These are phyloP conservation scores for Leptographium galeiforme DNA, from an alignment of 2,329 filamentous ascomycete genomes.

Conservation along the genomic window DNA sequence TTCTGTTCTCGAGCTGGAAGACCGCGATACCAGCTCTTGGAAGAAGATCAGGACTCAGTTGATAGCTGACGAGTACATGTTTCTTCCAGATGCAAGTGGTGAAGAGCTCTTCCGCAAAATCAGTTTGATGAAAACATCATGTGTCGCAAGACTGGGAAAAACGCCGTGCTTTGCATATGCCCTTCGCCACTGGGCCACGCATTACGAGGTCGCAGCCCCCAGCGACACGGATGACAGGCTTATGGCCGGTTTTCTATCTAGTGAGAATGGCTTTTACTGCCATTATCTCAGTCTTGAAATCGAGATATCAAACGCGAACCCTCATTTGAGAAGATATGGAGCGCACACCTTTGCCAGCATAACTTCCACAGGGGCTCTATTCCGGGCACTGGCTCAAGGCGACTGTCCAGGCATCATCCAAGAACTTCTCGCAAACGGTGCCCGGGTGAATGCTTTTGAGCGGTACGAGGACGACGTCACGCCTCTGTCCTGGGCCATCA, in stretches of 20 bases:
- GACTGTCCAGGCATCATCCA: neutral
- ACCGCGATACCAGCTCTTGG: neutral
- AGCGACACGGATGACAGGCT: neutral
- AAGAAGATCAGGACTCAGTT: too few relatives aligned
- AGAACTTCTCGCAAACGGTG: neutral
- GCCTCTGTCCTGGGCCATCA: neutral
- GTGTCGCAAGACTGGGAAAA: neutral
- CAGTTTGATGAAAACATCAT: neutral
- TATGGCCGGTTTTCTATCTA: neutral
- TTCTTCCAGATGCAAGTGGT: too few relatives aligned
- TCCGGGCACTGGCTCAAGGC: neutral
- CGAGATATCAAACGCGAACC: too few relatives aligned
- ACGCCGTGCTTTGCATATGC: neutral
- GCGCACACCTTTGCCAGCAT: neutral
- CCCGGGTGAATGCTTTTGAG: neutral
- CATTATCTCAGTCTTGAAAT: too few relatives aligned
- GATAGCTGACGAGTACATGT: too few relatives aligned
- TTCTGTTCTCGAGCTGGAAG: neutral
- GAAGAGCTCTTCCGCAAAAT: neutral
- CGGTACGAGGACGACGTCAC: neutral
- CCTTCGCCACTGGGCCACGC: neutral
- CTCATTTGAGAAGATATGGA: neutral
- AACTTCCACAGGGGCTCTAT: neutral
- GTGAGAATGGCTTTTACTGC: too few relatives aligned
- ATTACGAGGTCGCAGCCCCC: neutral